Base-by-base conservation (phyloP, 768 basidiomycete species). In the Coprinopsis marcescibilis region DNA sequence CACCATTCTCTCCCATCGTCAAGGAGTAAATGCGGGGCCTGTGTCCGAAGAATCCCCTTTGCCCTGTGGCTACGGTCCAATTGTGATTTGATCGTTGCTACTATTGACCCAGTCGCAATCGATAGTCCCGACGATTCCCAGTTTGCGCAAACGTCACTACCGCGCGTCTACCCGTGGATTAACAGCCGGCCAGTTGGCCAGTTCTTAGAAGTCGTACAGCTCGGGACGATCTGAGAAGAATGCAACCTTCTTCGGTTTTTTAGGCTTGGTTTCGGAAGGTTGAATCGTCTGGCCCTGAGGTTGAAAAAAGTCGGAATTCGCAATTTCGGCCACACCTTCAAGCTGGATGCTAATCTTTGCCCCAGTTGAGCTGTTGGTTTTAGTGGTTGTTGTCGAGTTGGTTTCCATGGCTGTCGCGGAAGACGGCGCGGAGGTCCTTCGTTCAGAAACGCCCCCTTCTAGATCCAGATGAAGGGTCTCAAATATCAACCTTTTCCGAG, bases 391-490 rank as follows among this genome's bases (percentile, higher is more conserved):
- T n/a, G 41, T 19, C 20, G 40, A 63, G 50, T 39, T 36, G 40
- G 21, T 43, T 44, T 32, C 43, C 45, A 29, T 48, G 34, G 35
- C 37, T 33, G 41, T 20, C 27, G 47, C 36, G 17, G 21, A 35
- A 10, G 45, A 43, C 43, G 48, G 48, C 8, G 81, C 73, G 4
- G 68, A 78, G 8, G 85, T 89, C 51, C 83, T 76, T 40, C 89
- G 72, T 60, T 88, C 87, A 11, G 77, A 72, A 21, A 90, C 79
- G 13, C 91, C 87, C n/a, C 91, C 85, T 61, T 93, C 88, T 29
- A 89, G 69, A 60, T 87, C 84, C 20, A 95, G 70, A 64, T 95
- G 91, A 49, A 97, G 69, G 20, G 92, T 97, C 68, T 97, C 95
- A 55, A 98, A 79, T 17, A 94, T 68, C 47, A 97, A 73, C 41